phyloP scores from a whole-genome alignment of 2,329 filamentous ascomycete species.

The Rhytidhysteron rufulum region DNA sequence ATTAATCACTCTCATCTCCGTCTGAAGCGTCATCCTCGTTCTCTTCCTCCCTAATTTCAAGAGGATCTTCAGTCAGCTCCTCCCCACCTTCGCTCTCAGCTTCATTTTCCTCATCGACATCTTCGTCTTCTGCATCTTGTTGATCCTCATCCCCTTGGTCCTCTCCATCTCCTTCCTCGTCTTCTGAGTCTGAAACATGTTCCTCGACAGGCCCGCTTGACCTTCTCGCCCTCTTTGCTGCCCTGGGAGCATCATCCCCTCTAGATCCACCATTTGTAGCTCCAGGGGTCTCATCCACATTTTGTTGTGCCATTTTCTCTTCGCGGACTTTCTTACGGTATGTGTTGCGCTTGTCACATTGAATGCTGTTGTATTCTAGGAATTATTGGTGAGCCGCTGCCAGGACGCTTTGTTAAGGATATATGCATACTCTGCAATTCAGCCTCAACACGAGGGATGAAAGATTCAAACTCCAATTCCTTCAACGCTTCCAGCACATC shows the following conservation, averaged over 20 bases:
- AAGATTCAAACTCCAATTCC: slow-evolving; percentile 71
- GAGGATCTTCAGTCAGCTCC: slow-evolving; percentile 42
- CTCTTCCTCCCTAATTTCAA: slow-evolving; percentile 44
- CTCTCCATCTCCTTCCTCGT: slow-evolving; percentile 37
- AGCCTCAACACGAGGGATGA: slow-evolving; percentile 66
- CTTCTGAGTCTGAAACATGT: slow-evolving; percentile 30
- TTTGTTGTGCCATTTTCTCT: slow-evolving; percentile 48
- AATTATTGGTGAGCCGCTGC: slow-evolving; percentile 3
- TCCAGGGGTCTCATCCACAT: slow-evolving; percentile 6
- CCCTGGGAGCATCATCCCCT: slow-evolving; percentile 44
- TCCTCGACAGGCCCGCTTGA: slow-evolving; percentile 36
- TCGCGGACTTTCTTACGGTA: slow-evolving; percentile 68
- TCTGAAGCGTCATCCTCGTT: slow-evolving; percentile 50
- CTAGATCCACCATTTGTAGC: slow-evolving; percentile 18
- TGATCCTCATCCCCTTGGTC: slow-evolving; percentile 45
- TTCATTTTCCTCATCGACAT: slow-evolving; percentile 49
- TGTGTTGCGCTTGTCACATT: slow-evolving; percentile 69
- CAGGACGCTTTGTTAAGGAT: background rate
- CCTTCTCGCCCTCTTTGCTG: slow-evolving; percentile 47
- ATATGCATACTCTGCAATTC: slow-evolving; percentile 66
- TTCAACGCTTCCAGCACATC: slow-evolving; percentile 75
- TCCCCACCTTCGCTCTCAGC: slow-evolving; percentile 55
- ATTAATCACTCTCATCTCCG: slow-evolving; percentile 48
- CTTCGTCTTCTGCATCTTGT: slow-evolving; percentile 45
- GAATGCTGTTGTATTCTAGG: slow-evolving; percentile 67